Conservation (phyloP, 2,329 filamentous ascomycete species). For the Neurospora sp. region DNA sequence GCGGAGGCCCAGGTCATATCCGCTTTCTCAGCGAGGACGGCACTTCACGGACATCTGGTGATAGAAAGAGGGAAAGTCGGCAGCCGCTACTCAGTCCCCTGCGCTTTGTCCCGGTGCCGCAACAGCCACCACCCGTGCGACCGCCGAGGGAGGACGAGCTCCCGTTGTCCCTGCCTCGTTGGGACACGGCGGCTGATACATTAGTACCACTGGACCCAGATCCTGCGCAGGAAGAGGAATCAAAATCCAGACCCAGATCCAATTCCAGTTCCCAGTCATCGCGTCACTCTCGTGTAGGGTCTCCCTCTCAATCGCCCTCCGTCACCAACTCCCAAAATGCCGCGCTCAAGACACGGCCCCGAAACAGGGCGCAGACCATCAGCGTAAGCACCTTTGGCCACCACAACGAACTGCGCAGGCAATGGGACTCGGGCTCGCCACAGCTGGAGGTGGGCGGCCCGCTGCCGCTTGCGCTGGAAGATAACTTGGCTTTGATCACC, state of each 20-base stretch:
- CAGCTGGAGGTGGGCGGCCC: neutral
- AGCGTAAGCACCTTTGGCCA: constrained; percentile 1
- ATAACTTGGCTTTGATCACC: neutral
- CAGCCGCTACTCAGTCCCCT: neutral
- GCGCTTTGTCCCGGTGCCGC: neutral
- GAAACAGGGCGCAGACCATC: neutral
- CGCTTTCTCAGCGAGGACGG: neutral
- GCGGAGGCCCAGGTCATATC: neutral
- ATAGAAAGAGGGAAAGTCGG: neutral
- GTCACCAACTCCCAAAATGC: neutral
- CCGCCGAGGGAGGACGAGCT: neutral
- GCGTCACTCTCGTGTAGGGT: neutral
- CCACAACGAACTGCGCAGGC: neutral
- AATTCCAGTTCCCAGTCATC: neutral
- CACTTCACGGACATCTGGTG: neutral
- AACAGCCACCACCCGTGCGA: neutral
- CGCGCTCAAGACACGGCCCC: neutral
- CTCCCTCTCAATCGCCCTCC: neutral
- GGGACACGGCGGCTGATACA: neutral
- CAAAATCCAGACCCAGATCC: neutral
- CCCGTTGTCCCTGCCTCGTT: neutral
- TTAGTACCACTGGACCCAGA: neutral
- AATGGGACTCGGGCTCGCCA: neutral
- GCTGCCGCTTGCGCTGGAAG: neutral
- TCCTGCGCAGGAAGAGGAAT: neutral